A percentile compares a stretch with the other conserved stretches of the same genome.
Evolutionary conservation across 2,329 filamentous ascomycete genomes (phyloP).

Genomic region (Dactylellina haptotyla): DNA sequence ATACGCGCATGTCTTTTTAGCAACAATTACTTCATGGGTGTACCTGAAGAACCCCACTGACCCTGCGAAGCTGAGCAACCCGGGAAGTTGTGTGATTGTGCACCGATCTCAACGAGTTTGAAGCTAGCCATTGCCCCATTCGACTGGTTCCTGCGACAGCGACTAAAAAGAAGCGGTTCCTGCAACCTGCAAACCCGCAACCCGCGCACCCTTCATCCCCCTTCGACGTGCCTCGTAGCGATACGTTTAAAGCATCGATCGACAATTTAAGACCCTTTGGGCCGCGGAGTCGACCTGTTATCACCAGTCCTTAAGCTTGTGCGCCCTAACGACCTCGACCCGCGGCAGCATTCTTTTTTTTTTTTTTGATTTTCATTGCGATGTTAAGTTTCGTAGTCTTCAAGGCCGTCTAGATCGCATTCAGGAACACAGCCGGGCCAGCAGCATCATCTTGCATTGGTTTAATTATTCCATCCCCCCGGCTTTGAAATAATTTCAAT

Average conservation of each 20-base stretch:
- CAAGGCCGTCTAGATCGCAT: slow-evolving; percentile 36
- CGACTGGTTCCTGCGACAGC: slow-evolving; percentile 9
- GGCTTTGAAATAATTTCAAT: slow-evolving; percentile 10
- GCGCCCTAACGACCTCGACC: not conserved
- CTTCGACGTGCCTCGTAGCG: slow-evolving; percentile 4
- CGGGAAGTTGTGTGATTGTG: slow-evolving; percentile 39
- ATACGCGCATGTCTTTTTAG: slow-evolving; percentile 20
- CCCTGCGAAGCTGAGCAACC: slow-evolving; percentile 20
- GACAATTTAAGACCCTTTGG: slow-evolving; percentile 6
- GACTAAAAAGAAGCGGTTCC: slow-evolving; percentile 25
- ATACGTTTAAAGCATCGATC: slow-evolving; percentile 32
- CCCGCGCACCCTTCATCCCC: no score
- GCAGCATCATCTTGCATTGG: slow-evolving; percentile 3
- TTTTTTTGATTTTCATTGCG: slow-evolving; percentile 33
- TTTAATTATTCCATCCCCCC: slow-evolving; percentile 45
- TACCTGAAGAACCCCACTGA: slow-evolving; percentile 6
- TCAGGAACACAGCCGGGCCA: slow-evolving; percentile 10
- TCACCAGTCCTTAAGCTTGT: slow-evolving; percentile 16
- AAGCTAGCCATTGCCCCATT: slow-evolving; percentile 29
- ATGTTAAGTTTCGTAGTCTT: slow-evolving; percentile 19
- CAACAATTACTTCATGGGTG: slow-evolving; percentile 26
- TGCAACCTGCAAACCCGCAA: slow-evolving; percentile 12
- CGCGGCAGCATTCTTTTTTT: not conserved
- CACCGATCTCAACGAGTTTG: slow-evolving; percentile 33
- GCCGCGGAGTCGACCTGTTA: not conserved